Evolutionary conservation across 768 basidiomycete species (phyloP), one percentile per base, ranked within the genome.

Genomic region (Xerocomus potaroensis): DNA sequence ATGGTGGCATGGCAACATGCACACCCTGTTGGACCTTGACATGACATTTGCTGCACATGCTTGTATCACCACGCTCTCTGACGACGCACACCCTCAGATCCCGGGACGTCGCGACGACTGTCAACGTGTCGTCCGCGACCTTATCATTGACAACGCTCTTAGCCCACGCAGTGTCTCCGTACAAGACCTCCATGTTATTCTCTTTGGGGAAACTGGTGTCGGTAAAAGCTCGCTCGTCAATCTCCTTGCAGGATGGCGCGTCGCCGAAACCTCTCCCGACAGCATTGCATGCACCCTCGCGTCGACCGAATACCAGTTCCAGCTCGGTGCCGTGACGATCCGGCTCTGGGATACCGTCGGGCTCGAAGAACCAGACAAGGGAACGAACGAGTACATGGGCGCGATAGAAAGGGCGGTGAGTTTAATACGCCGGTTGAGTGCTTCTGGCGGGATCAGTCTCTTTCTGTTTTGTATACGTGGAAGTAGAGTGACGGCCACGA

Each of bases 201-300:
- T 75, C 16, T 75, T 74, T 38, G 73, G 74, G 0, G 69, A 73
- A 43, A 62, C 69, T 0, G 73, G 73, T 15, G 48, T 56, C n/a
- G 63, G 63, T 5, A 65, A 65, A 36, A 66, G 64, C 23, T 68
- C 66, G 9, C 51, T 65, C 27, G 53, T 65, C 40, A 75, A 75
- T 37, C 66, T 76, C 57, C 51, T 76, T 35, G 55, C 59, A 5
- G 65, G 60, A 50, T 68, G 47, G 56, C 65, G 44, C 14, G 43
- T 64, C 24, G 61, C 63, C 8, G 32, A 43, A 0, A 40, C 57
- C 15, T 68, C 63, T 3, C 55, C 57, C 21, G 55, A 60, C 21
- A 65, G 66, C 9, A 31, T 47, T 0, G 69, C 69, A 0, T 70
- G 66, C 45, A 64, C 62, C 0, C 64, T 74, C 18, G 10, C 55